Percentiles rank a stretch among this genome's conserved stretches.
Conservation (phyloP, 257 asterid species). For the Solanum tarijense region DNA sequence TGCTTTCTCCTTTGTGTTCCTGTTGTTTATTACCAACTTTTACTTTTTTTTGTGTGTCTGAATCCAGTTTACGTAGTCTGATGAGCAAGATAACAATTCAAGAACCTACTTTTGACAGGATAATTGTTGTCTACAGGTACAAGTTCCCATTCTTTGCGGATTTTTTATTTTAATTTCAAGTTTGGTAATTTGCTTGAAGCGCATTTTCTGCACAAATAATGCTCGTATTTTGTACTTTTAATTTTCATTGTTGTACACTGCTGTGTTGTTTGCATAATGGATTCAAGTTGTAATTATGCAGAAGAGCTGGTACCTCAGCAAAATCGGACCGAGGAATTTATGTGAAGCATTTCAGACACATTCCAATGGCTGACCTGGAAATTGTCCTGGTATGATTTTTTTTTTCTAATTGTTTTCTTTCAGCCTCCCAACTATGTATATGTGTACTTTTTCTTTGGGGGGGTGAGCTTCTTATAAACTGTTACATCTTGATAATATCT, state of each 20-base stretch:
- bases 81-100: slow-evolving; percentile 66
- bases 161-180: neutral
- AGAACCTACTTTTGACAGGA: slow-evolving; percentile 97
- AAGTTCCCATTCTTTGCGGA: neutral
- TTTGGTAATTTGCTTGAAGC: neutral
- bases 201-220: neutral
- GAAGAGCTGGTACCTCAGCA: slow-evolving; percentile 54
- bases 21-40: neutral
- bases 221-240: neutral
- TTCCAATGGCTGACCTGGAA: slow-evolving; percentile 99
- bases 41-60: neutral
- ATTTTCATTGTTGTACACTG: neutral
- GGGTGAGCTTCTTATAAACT: neutral
- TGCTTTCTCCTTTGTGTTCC: neutral
- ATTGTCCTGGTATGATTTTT: slow-evolving; percentile 70
- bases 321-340: slow-evolving; percentile 74
- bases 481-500: neutral
- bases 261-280: neutral
- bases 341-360: slow-evolving; percentile 92
- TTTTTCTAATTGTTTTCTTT: neutral
- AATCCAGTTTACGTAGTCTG: slow-evolving; percentile 64
- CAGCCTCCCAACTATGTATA: neutral
- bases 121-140: slow-evolving; percentile 95
- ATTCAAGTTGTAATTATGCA: slow-evolving; percentile 26
- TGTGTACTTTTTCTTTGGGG: neutral